Evolutionary conservation across 2,329 filamentous ascomycete species (phyloP), one percentile per base, ranked within the genome.

Genomic region (Chlorencoelia australis): DNA sequence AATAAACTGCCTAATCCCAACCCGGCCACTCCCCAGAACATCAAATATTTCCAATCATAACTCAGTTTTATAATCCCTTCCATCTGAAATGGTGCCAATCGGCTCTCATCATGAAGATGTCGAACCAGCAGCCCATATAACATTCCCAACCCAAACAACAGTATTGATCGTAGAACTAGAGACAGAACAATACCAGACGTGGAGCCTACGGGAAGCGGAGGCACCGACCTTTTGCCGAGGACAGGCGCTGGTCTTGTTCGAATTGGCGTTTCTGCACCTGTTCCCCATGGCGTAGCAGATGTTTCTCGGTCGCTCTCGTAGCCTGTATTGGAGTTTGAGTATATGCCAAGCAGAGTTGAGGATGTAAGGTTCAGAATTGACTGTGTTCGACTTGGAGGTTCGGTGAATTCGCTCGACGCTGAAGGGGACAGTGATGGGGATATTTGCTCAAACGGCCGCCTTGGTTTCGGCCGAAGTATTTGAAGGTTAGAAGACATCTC

Each of bases 301-400:
- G 79, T 76, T 8, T 52, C 41, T 52, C 66, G 59, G 47, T 70
- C 61, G 45, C 60, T 59, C 29, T 71, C 65, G 40, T 72, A 71
- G 20, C 71, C 69, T 1, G 74, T 73, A 5, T 76, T 77, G 7
- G 78, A 79, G 65, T 76, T 77, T 8, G 78, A 79, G 65, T 94
- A 98, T 52, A 98, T 98, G 37, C 91, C 89, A 49, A 82, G 83
- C 4, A 98, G 72, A 0, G 91, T 94, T 2, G 86, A 88, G 7
- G 83, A 80, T 4, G 86, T 94, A 42, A 98, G 70, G 56, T 95
- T 94, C 54, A 87, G 66, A 39, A 86, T 73, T 7, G 86, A 94
- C 46, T 81, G 76, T 16, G 79, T 82, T 40, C 84, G 76, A 19
- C 47, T 65, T 2, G 79, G 82, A 4, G 75, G 72, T 20, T 73